Conservation (phyloP, 805 yeast genomes). For the Metschnikowia rubicola region DNA sequence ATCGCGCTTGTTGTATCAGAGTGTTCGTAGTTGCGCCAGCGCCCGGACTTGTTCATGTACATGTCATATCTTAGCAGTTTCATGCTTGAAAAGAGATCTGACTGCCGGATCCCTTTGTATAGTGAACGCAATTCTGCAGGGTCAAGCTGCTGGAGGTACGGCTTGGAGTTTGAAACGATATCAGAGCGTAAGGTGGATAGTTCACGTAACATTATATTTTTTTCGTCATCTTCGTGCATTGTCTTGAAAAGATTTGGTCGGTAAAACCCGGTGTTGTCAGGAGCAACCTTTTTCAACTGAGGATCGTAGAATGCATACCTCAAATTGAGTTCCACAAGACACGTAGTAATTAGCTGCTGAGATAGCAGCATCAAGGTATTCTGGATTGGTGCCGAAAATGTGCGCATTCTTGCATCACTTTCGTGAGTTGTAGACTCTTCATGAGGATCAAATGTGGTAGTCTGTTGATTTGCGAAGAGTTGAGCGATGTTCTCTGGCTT, state of each 20-base stretch:
- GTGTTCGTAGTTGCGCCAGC: conserved; percentile 30
- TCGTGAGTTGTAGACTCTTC: background rate
- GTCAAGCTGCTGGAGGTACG: background rate
- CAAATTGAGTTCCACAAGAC: conserved; percentile 30
- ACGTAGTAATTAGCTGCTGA: conserved; percentile 22
- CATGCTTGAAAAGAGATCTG: conserved; percentile 23
- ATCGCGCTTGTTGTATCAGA: conserved; percentile 26
- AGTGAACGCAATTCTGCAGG: conserved; percentile 2
- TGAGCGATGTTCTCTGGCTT: conserved; percentile 8
- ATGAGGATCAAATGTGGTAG: background rate
- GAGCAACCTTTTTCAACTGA: background rate
- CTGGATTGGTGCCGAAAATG: conserved; percentile 19
- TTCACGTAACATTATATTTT: conserved; percentile 19
- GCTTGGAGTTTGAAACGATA: background rate
- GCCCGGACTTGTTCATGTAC: conserved; percentile 27
- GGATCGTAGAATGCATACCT: conserved; percentile 17
- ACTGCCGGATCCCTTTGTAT: conserved; percentile 10
- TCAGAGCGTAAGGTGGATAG: conserved; percentile 7
- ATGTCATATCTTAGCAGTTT: conserved; percentile 24
- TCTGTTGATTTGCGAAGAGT: conserved; percentile 1
- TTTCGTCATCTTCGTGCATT: conserved; percentile 16
- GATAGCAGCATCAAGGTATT: conserved; percentile 23
- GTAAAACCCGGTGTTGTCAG: conserved; percentile 4
- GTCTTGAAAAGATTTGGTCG: conserved; percentile 19
- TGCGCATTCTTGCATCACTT: background rate